Evolutionary conservation across 148 eudicot genomes (phyloP).

Genomic region (Polygonum aviculare): DNA sequence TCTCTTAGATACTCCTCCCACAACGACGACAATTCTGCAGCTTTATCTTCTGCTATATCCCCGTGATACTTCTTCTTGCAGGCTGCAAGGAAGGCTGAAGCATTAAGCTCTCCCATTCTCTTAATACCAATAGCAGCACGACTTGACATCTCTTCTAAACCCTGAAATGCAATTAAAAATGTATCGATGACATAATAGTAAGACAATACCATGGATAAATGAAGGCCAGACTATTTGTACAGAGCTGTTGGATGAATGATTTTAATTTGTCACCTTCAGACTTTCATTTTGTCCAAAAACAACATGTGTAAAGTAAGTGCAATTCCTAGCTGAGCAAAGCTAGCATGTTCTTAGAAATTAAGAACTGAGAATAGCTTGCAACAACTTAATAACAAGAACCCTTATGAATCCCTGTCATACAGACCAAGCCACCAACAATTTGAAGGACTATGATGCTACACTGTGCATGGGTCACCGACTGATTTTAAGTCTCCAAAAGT

Average conservation of each 20-base stretch:
- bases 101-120: slow-evolving; percentile 94
- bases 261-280: background rate
- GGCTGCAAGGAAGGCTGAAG: slow-evolving; percentile 56
- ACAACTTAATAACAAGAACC: background rate
- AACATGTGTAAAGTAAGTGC: background rate
- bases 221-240: background rate
- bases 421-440: background rate
- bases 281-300: background rate
- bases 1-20: slow-evolving; percentile 93
- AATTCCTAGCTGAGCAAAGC: background rate
- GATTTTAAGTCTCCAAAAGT: background rate
- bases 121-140: slow-evolving; percentile 49
- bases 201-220: slow-evolving; percentile 6
- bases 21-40: slow-evolving; percentile 69
- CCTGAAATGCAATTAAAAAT: slow-evolving; percentile 30
- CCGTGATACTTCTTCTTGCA: slow-evolving; percentile 53
- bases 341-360: background rate
- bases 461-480: background rate
- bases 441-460: background rate
- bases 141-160: slow-evolving; percentile 54
- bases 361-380: background rate
- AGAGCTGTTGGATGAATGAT: slow-evolving; percentile 4
- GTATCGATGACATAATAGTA: background rate
- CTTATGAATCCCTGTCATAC: background rate
- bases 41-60: slow-evolving; percentile 71